Conservation (phyloP, 768 basidiomycete genomes). For the Leccinum subtestaceum region DNA sequence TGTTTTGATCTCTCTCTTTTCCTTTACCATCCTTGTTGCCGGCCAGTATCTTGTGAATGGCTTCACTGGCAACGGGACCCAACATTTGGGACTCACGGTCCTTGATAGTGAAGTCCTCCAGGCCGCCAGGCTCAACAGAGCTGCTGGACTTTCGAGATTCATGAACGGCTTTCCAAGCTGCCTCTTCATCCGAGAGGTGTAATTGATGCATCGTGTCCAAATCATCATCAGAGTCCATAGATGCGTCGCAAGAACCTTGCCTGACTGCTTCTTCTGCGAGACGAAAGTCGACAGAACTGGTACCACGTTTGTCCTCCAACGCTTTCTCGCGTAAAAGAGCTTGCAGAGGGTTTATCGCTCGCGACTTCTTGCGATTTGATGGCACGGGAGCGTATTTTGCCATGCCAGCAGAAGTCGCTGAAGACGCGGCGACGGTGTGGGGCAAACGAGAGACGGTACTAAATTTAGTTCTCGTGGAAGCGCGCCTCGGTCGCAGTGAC, state of each 20-base stretch:
- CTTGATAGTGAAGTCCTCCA: slow-evolving; percentile 37
- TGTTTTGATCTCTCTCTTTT: slow-evolving; percentile 27
- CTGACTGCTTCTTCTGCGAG: slow-evolving; percentile 44
- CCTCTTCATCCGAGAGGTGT: slow-evolving; percentile 36
- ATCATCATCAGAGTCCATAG: slow-evolving; percentile 13
- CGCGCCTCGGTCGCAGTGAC: slow-evolving; percentile 7
- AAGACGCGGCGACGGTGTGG: slow-evolving; percentile 7
- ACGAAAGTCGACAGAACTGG: slow-evolving; percentile 40
- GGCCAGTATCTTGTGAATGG: slow-evolving; percentile 44
- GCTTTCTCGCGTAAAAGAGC: slow-evolving; percentile 54
- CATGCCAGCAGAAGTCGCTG: neutral
- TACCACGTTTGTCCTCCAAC: slow-evolving; percentile 28
- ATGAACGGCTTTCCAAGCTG: slow-evolving; percentile 38
- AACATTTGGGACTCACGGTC: slow-evolving; percentile 30
- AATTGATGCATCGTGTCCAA: slow-evolving; percentile 16
- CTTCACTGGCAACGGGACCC: slow-evolving; percentile 36
- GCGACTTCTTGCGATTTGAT: slow-evolving; percentile 19
- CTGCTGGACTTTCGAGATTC: slow-evolving; percentile 22
- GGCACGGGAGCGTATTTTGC: neutral
- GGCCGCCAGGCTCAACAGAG: slow-evolving; percentile 10
- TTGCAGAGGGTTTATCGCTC: slow-evolving; percentile 49
- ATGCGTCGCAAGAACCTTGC: slow-evolving; percentile 30
- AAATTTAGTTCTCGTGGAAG: slow-evolving; percentile 22
- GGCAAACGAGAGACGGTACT: slow-evolving; percentile 11
- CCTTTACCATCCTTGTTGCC: slow-evolving; percentile 36